phyloP scores from a whole-genome alignment of 805 yeast genomes.

The Ogataea henricii region DNA sequence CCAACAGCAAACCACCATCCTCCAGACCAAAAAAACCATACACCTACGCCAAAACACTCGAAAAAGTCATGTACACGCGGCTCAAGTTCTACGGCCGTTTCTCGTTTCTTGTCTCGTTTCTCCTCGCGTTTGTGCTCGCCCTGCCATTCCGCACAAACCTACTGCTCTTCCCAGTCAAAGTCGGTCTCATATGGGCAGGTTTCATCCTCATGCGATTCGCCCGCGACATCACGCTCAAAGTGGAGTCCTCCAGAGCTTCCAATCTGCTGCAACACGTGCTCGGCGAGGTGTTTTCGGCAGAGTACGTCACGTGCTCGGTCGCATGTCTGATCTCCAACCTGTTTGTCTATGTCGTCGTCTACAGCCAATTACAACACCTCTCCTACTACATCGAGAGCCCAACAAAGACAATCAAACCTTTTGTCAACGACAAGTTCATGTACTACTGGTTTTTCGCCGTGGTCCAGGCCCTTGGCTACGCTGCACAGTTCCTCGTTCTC shows the following conservation, averaged over 20 bases:
- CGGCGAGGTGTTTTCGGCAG: conserved; percentile 27
- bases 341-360: conserved; percentile 21
- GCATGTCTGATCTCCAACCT: conserved; percentile 28
- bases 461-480: conserved; percentile 46
- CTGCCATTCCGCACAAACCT: conserved; percentile 25
- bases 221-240: conserved; percentile 31
- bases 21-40: conserved; percentile 19
- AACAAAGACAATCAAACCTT: conserved; percentile 42
- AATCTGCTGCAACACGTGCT: conserved; percentile 29
- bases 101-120: conserved; percentile 24
- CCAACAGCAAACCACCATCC: not conserved
- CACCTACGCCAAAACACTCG: conserved; percentile 26
- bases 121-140: conserved; percentile 22
- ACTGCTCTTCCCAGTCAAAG: conserved; percentile 29
- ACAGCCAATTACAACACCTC: conserved; percentile 25
- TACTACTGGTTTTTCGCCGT: conserved; percentile 51
- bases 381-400: conserved; percentile 35
- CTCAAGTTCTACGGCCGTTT: conserved; percentile 33
- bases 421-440: conserved; percentile 45
- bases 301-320: conserved; percentile 22
- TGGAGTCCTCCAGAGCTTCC: conserved; percentile 28
- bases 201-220: conserved; percentile 32
- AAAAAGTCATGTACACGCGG: conserved; percentile 29
- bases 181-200: conserved; percentile 30
- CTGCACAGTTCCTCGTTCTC: conserved; percentile 51